Conservation (phyloP, 306 rosid genomes). For the Glycyrrhiza uralensis region DNA sequence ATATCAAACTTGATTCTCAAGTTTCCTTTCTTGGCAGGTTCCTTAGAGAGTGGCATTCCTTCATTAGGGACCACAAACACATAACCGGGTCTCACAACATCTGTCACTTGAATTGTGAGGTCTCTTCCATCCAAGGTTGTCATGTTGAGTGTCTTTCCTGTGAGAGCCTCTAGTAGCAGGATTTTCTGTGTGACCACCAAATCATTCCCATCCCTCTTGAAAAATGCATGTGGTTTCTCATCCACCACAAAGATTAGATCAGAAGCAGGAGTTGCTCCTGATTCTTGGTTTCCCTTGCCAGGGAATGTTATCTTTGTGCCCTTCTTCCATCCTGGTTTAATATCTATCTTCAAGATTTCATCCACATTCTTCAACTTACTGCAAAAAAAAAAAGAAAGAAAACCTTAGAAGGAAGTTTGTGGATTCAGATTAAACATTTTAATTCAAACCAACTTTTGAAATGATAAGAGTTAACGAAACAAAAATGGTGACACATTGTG, state of each 20-base stretch:
- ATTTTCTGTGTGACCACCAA: conserved; percentile 41
- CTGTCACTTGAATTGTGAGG: conserved; percentile 40
- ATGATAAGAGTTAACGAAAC: too few species aligned
- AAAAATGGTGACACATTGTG: neutral
- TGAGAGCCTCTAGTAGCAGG: conserved; percentile 60
- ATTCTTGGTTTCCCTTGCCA: conserved; percentile 59
- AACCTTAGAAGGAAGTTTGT: too few species aligned
- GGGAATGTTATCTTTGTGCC: conserved; percentile 70
- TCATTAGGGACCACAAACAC: conserved; percentile 55
- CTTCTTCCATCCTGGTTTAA: conserved; percentile 80
- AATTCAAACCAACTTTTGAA: conserved; percentile 12
- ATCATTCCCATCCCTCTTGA: conserved; percentile 65
- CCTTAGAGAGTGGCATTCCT: conserved; percentile 72
- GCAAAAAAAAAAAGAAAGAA: conserved; percentile 30
- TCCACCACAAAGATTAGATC: conserved; percentile 68
- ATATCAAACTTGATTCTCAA: conserved; percentile 62
- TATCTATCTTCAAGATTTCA: conserved; percentile 54
- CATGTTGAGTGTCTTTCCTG: conserved; percentile 43
- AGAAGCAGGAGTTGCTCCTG: conserved; percentile 40
- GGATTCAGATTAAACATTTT: too few species aligned
- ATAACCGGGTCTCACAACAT: conserved; percentile 56
- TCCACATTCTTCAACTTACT: conserved; percentile 52
- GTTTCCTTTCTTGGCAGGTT: conserved; percentile 60
- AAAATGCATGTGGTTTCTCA: conserved; percentile 59
- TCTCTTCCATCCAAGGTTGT: conserved; percentile 63